phyloP scores from a whole-genome alignment of 2,329 filamentous ascomycete species.

The Alternaria tenuissima region DNA sequence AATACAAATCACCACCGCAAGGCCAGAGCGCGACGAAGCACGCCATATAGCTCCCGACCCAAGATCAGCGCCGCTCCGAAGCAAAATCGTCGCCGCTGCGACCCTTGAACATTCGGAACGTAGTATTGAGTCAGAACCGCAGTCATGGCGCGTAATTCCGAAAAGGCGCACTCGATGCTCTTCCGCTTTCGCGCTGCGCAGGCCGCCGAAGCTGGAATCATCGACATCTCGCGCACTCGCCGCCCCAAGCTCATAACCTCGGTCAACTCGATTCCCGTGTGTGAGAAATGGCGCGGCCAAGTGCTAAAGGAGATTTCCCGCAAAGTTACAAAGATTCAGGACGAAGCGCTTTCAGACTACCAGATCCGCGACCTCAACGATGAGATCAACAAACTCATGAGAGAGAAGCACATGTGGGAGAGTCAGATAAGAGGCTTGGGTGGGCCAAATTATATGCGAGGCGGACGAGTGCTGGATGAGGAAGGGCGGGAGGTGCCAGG shows the following conservation, averaged over 20 bases:
- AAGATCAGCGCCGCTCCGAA: background rate
- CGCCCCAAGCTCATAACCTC: conserved; percentile 91
- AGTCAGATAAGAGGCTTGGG: conserved; percentile 93
- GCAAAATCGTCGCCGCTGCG: background rate
- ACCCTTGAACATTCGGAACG: background rate
- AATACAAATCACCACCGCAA: conserved; percentile 15
- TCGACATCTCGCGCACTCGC: conserved; percentile 88
- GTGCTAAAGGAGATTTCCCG: conserved; percentile 96
- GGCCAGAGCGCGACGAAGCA: conserved; percentile 15
- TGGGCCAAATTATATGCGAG: conserved; percentile 96
- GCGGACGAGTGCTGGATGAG: conserved; percentile 63
- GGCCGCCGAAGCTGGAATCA: conserved; percentile 93
- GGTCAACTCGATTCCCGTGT: conserved; percentile 81
- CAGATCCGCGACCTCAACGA: conserved; percentile 98
- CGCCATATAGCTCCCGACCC: conserved; percentile 8
- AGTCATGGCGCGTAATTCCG: conserved; percentile 84
- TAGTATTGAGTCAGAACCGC: conserved; percentile 19
- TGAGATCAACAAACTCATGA: conserved; percentile 99
- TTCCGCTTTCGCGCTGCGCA: conserved; percentile 99
- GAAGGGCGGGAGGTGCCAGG: conserved; percentile 64
- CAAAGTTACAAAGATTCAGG: conserved; percentile 96
- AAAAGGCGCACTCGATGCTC: conserved; percentile 99
- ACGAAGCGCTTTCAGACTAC: conserved; percentile 88
- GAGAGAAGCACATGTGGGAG: conserved; percentile 99
- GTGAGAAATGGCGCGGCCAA: conserved; percentile 98